Base-by-base conservation (phyloP, 306 rosid species). In the Cucumis hystrix region DNA sequence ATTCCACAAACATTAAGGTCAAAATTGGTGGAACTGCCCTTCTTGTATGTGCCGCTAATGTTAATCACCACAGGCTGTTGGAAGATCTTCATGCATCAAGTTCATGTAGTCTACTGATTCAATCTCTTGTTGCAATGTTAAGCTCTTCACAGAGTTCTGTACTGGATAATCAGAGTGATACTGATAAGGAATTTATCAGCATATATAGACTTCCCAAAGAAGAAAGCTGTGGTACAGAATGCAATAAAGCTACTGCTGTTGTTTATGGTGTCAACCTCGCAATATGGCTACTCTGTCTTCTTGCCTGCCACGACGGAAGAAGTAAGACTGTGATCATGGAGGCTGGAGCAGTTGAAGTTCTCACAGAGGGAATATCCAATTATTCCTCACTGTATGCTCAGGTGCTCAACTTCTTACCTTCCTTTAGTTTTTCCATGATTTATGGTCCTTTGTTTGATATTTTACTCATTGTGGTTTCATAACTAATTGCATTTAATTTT, bases 331-430 rank as follows among this genome's bases (percentile, higher is more conserved):
- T 79, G 83, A 90, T 90, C 77, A 91, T 90, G 98, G 97, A 94
- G 80, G 88, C 97, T 83, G 98, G 93, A 79, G 98, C 93, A n/a
- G 87, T 95, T 83, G 98, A 92, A 77, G 90, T 87, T 79, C 88
- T 95, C 76, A 87, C 87, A 17, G 97, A 92, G 35, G 87, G 96
- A 87, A 90, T 95, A 85, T 85, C 98, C 67, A 85, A 86, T 75
- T 86, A 81, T 82, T 95, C 79, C 79, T 84, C 91, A 17, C 91
- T 82, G 73, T 90, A 90, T 83, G 85, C 92, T 81, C 98, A 92
- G 98, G 98, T 95, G 39, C 83, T 85, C 52, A 35, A 25, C 77
- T 78, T 47, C 61, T 52, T 30, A 33, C 49, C 5, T 54, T 7
- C 75, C 20, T 51, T 15, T 77, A 61, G 35, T 43, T 77, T 43